A percentile compares a stretch with the other conserved stretches of the same genome.
These are phyloP conservation scores for Oryza nivara DNA, from an alignment of 176 grass and related monocot genomes.

Conservation along the genomic window DNA sequence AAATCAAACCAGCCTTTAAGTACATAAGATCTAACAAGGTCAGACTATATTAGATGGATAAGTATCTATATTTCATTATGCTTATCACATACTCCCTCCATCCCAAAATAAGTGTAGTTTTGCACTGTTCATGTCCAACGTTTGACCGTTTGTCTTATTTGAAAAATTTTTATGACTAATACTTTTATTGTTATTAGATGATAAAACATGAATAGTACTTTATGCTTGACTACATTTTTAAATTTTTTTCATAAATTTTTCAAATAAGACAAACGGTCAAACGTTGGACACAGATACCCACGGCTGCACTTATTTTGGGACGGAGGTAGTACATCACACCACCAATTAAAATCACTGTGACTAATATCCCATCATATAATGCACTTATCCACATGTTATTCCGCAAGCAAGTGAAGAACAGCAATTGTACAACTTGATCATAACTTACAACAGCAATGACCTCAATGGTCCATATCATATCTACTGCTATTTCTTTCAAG, in stretches of 20 bases:
- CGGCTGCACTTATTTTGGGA: too few species aligned
- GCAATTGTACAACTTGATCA: neutral
- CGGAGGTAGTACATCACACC: neutral
- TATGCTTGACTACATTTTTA: too few species aligned
- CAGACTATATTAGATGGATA: conserved; percentile 15
- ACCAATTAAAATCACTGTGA: conserved; percentile 11
- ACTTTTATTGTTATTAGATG: too few species aligned
- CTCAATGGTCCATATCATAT: conserved; percentile 14
- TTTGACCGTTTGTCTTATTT: too few species aligned
- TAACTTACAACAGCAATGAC: conserved; percentile 20
- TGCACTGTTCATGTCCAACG: too few species aligned
- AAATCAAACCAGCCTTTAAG: neutral
- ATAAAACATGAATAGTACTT: too few species aligned
- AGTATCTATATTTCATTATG: neutral
- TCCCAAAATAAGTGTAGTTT: too few species aligned
- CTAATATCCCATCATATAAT: conserved; percentile 1
- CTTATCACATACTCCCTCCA: neutral
- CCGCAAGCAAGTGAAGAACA: neutral
- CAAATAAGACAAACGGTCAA: too few species aligned
- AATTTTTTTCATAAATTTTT: too few species aligned
- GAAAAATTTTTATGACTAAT: too few species aligned
- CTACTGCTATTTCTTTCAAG: conserved; percentile 29
- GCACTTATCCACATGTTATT: conserved; percentile 8
- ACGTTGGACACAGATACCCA: too few species aligned
- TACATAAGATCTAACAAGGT: conserved; percentile 4